Evolutionary conservation across 768 basidiomycete species (phyloP).

Genomic region (Clavulina sp.): DNA sequence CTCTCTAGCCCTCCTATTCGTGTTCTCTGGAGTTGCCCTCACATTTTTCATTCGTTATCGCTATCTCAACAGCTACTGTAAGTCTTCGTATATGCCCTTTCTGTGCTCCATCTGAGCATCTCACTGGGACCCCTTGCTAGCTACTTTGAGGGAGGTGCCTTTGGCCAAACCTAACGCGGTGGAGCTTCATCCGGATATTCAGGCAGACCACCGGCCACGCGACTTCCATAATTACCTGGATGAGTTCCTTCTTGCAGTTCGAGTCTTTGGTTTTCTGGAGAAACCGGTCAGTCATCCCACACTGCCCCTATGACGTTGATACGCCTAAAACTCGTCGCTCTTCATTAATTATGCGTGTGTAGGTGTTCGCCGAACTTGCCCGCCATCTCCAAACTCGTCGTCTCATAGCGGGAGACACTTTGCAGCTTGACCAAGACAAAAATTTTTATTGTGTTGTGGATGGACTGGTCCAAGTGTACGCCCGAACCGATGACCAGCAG

Average conservation of each 20-base stretch:
- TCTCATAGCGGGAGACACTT: conserved; percentile 89
- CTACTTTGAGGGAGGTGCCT: conserved; percentile 62
- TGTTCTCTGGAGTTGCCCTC: conserved; percentile 42
- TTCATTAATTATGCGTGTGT: neutral
- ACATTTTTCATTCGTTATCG: conserved; percentile 65
- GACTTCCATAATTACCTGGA: conserved; percentile 93
- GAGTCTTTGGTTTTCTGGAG: conserved; percentile 94
- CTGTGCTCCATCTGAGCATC: conserved; percentile 39
- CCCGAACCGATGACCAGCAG: conserved; percentile 28
- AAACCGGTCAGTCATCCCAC: conserved; percentile 55
- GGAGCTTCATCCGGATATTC: conserved; percentile 83
- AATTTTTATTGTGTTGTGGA: conserved; percentile 98
- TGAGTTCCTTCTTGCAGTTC: conserved; percentile 89
- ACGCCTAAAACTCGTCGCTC: neutral
- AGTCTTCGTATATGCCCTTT: conserved; percentile 20
- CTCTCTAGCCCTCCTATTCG: conserved; percentile 67
- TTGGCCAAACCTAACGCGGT: conserved; percentile 68
- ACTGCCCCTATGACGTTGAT: no score
- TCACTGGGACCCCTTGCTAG: neutral
- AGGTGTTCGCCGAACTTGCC: conserved; percentile 96
- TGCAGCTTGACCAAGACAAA: conserved; percentile 79
- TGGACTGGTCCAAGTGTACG: conserved; percentile 89
- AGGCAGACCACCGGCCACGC: conserved; percentile 38
- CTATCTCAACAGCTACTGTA: conserved; percentile 24
- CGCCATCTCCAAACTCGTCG: conserved; percentile 88